Evolutionary conservation across 306 rosid species (phyloP), one percentile per base, ranked within the genome.

Genomic region (Sophora flavescens): DNA sequence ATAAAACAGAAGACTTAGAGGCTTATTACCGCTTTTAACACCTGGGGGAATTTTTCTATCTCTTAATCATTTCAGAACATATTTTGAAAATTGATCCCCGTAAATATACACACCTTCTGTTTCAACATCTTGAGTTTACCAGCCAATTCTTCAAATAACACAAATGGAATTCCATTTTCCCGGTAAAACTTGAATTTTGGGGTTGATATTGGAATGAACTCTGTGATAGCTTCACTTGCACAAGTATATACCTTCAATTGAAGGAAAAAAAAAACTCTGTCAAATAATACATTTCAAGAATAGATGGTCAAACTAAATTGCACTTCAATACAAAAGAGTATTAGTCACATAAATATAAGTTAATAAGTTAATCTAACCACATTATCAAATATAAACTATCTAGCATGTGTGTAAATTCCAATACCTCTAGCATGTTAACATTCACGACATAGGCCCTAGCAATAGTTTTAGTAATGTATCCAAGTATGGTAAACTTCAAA

Each of bases 161-260:
- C 4, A 75, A 30, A 67, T 42, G 86, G 84, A 44, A 85, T 81
- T 54, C 66, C 88, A 15, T 61, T 14, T 15, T 56, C 39, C 75
- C 30, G 44, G 79, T 82, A 95, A 60, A 36, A 81, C 84, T 73
- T 87, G 85, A 92, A 95, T 77, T 90, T 92, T 0, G 96, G 89
- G 33, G 90, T 86, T 3, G 97, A 84, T 33, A 82, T 65, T 28
- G 96, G 96, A 42, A 90, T 78, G 79, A 75, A 86, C 86, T 88
- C 60, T 12, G 92, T 65, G 54, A 95, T 73, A 47, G 89, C 91
- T 85, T 88, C 98, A 80, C 79, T 84, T 41, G 42, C 81, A 84
- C 93, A 89, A 6, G 98, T 95, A 71, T 90, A 92, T 15, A 95
- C 97, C 98, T 93, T 74, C 83, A 85, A 68, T 70, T 68, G 2